Evolutionary conservation across 108 stramenopile genomes (phyloP).

Genomic region (Pinguiococcus pyrenoidosus): DNA sequence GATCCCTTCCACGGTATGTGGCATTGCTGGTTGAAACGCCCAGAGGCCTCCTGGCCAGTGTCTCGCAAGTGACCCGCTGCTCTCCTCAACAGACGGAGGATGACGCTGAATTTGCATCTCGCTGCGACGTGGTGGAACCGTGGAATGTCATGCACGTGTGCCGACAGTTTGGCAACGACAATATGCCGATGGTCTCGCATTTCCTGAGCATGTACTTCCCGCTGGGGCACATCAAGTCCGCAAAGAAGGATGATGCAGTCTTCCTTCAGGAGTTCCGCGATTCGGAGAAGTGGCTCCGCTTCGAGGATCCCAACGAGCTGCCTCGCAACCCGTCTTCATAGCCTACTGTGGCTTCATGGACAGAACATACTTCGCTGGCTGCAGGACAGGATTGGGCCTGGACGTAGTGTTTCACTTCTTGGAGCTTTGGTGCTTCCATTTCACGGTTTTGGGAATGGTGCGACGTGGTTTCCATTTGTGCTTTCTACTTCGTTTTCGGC

Average conservation of each 20-base stretch:
- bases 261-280: slow-evolving; percentile 37
- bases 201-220: slow-evolving; percentile 56
- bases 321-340: too few relatives aligned
- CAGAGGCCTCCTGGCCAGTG: slow-evolving; percentile 9
- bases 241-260: slow-evolving; percentile 53
- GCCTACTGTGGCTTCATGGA: too few relatives aligned
- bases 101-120: slow-evolving; percentile 34
- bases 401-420: too few relatives aligned
- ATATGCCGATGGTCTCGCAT: slow-evolving; percentile 58
- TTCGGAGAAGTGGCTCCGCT: slow-evolving; percentile 63
- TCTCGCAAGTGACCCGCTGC: not conserved
- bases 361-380: too few relatives aligned
- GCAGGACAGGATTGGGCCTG: too few relatives aligned
- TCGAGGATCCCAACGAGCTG: too few relatives aligned
- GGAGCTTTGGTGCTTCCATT: too few relatives aligned
- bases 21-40: not conserved
- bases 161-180: too few relatives aligned
- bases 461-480: too few relatives aligned
- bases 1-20: slow-evolving; percentile 23
- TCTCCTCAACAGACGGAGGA: slow-evolving; percentile 17
- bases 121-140: not conserved
- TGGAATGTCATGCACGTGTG: too few relatives aligned
- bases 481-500: too few relatives aligned
- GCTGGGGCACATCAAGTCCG: slow-evolving; percentile 66
- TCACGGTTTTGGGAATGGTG: too few relatives aligned